phyloP scores from a whole-genome alignment of 805 yeast species.

The Ogataea thermomethanolica region DNA sequence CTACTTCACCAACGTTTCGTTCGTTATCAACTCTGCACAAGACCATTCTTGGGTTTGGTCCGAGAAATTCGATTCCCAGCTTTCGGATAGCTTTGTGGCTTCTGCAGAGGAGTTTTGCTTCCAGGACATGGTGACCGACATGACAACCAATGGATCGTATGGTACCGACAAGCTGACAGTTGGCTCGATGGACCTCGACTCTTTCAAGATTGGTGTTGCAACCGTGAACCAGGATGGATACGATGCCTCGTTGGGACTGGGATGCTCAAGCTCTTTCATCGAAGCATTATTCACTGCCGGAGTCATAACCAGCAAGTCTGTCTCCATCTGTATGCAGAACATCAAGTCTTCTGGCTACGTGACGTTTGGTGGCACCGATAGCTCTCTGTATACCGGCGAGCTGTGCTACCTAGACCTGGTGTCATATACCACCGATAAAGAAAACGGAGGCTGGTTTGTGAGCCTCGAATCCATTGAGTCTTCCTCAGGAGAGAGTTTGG shows the following conservation, averaged over 20 bases:
- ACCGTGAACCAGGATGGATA: conserved; percentile 13
- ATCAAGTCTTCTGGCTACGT: conserved; percentile 26
- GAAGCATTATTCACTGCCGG: conserved; percentile 27
- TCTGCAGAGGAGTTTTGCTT: conserved; percentile 12
- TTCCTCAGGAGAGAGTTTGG: conserved; percentile 11
- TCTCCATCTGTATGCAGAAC: conserved; percentile 29
- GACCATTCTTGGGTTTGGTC: conserved; percentile 30
- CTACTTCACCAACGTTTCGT: conserved; percentile 21
- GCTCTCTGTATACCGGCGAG: conserved; percentile 26
- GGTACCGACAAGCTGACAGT: conserved; percentile 20
- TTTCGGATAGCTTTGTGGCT: conserved; percentile 12
- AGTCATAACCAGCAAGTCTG: conserved; percentile 24
- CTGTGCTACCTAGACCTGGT: conserved; percentile 18
- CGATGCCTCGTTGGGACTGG: conserved; percentile 23
- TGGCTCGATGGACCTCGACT: conserved; percentile 7
- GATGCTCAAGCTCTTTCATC: conserved; percentile 19
- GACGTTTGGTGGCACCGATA: conserved; percentile 33
- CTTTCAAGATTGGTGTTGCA: conserved; percentile 23
- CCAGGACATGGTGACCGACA: conserved; percentile 12
- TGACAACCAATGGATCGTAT: conserved; percentile 16
- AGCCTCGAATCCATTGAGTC: conserved; percentile 14
- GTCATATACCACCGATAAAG: conserved; percentile 7
- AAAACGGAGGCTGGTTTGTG: conserved; percentile 18
- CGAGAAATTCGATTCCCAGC: conserved; percentile 8
- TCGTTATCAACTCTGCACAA: conserved; percentile 32